Evolutionary conservation across 768 basidiomycete species (phyloP), one percentile per base, ranked within the genome.

Genomic region (Auriscalpium vulgare): DNA sequence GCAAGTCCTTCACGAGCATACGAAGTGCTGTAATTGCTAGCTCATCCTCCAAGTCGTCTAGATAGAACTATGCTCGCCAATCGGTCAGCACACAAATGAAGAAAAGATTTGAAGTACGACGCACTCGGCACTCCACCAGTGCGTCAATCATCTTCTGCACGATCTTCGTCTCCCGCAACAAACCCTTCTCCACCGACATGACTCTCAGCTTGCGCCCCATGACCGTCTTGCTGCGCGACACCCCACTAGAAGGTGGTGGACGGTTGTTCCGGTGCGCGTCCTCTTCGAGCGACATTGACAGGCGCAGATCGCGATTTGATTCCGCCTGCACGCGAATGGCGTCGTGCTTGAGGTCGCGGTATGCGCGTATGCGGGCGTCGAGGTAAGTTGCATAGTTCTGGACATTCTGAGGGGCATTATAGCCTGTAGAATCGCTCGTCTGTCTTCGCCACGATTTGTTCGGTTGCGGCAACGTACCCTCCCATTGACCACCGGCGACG

Each of bases 141-240:
- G 87, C 68, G 67, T 95, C 92, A 63, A 98, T 85, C 83, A 93
- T 87, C 63, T 76, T 78, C 71, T 98, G 95, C 1, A 98, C 92
- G 29, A 83, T 81, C 70, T 85, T 89, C 2, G 93, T 95, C 72
- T 99, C 97, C 58, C 94, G 79, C 50, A 99, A 70, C 46, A 98
- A 70, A 3, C 97, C 97, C 69, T 97, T 97, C 70, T 99, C 97
- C 21, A 98, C 95, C 0, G 91, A 87, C 83, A 99, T 87, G 34
- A 85, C 78, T 57, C 95, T 78, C 62, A 99, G 72, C 65, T 97
- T 94, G 62, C 92, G 75, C 16, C 91, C 91, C 66, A 81, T 77
- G 16, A 90, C 78, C 0, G 88, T 91, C 71, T 88, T 91, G 69
- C 85, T 88, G 61, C 88, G 74, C 51, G 66, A 57, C 14, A 45